Evolutionary conservation across 2,329 filamentous ascomycete genomes (phyloP), one percentile per base, ranked within the genome.

Genomic region (Graphium sp.): DNA sequence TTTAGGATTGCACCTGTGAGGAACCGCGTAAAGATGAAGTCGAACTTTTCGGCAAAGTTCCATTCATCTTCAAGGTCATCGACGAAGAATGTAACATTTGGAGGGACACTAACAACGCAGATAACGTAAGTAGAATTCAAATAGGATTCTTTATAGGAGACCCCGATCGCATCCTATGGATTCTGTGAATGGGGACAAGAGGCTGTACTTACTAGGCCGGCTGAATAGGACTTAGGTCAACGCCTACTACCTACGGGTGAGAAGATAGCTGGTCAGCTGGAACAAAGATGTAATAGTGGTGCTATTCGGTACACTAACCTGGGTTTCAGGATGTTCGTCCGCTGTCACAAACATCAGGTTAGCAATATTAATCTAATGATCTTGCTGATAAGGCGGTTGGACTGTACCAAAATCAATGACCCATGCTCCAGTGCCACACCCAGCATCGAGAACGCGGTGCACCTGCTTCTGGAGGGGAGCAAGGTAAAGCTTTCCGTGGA

Each of bases 81-180:
- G 24, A 60, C 43, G 18, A 56, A 53, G 36, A 66, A 67, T 7
- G 45, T 41, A 4, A 62, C 49, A 29, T 68, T 67, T 1, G 57
- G 49, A 3, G 62, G 60, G 4, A 62, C 55, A 38, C 53, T 55
- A 15, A 18, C 13, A 3, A 9, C n/a, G n/a, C n/a, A n/a, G n/a
- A n/a, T n/a, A n/a, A n/a, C n/a, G n/a, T n/a, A n/a, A n/a, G n/a
- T n/a, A n/a, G n/a, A n/a, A n/a, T n/a, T n/a, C n/a, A n/a, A n/a
- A n/a, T n/a, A n/a, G n/a, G n/a, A n/a, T n/a, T n/a, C n/a, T n/a
- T n/a, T n/a, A n/a, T n/a, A n/a, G n/a, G n/a, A n/a, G n/a, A n/a
- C n/a, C n/a, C n/a, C n/a, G n/a, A n/a, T n/a, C n/a, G n/a, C n/a
- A n/a, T n/a, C n/a, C n/a, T n/a, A n/a, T n/a, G n/a, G n/a, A n/a